phyloP scores from a whole-genome alignment of 2,329 filamentous ascomycete genomes.

The Colletotrichum sp. region DNA sequence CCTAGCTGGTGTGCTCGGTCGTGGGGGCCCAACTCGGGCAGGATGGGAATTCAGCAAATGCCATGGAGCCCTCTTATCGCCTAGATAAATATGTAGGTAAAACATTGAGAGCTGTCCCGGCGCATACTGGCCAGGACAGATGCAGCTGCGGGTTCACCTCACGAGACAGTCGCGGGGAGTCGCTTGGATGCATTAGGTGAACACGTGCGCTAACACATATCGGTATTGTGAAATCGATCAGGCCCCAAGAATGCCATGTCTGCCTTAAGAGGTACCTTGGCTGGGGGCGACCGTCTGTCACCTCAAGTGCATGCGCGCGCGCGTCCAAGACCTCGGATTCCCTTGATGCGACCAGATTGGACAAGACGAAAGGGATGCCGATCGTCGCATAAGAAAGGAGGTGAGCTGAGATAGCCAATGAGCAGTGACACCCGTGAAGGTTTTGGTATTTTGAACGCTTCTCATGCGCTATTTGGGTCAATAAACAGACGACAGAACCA shows the following conservation, averaged over 20 bases:
- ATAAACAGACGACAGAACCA: neutral
- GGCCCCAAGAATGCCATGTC: neutral
- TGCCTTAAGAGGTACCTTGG: neutral
- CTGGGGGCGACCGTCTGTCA: neutral
- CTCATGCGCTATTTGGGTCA: neutral
- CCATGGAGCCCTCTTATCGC: neutral
- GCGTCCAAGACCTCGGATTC: neutral
- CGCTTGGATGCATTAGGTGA: neutral
- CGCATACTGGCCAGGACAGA: neutral
- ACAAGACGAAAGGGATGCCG: neutral
- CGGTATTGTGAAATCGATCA: neutral
- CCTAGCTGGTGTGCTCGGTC: neutral
- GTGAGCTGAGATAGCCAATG: neutral
- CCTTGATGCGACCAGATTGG: neutral
- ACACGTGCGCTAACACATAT: neutral
- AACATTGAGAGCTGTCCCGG: neutral
- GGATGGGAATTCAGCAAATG: constrained; percentile 8
- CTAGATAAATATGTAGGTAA: neutral
- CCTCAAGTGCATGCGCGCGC: neutral
- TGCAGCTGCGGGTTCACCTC: neutral
- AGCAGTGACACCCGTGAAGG: neutral
- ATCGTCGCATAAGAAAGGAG: neutral
- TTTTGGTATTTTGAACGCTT: neutral
- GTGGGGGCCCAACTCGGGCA: neutral
- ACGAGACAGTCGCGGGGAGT: neutral